A percentile compares a stretch with the other conserved stretches of the same genome.
Conservation (phyloP, 345 rosid genomes). For the Turnera subulata region DNA sequence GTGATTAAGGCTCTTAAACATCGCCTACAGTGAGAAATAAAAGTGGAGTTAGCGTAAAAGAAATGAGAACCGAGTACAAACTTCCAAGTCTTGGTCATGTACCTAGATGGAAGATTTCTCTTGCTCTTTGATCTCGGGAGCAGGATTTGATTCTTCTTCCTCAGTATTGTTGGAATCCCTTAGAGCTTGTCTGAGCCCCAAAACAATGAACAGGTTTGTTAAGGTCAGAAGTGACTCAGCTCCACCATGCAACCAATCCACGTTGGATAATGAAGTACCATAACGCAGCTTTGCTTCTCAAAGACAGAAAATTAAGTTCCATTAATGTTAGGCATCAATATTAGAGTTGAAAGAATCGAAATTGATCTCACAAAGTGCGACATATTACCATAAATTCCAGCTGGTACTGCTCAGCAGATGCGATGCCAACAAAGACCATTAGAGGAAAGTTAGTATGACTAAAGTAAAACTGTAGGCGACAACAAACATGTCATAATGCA, state of each 20-base stretch:
- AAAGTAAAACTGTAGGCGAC: constrained; percentile 16
- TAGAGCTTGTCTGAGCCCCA: constrained; percentile 83
- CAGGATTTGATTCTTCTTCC: constrained; percentile 21
- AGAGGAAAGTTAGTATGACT: constrained; percentile 21
- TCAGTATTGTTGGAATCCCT: constrained; percentile 35
- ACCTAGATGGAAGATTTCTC: constrained; percentile 34
- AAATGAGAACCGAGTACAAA: not conserved
- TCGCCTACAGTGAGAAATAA: constrained; percentile 6
- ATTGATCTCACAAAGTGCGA: constrained; percentile 9
- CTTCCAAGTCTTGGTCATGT: not conserved
- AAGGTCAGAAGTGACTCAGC: constrained; percentile 86
- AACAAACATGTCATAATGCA: not conserved
- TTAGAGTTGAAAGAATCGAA: not conserved
- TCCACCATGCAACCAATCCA: constrained; percentile 95
- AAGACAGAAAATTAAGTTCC: constrained; percentile 7
- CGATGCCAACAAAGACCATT: constrained; percentile 16
- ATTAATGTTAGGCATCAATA: not conserved
- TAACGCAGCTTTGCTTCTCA: constrained; percentile 75
- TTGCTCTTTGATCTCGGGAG: constrained; percentile 21
- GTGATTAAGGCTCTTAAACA: not conserved
- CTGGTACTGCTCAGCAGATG: constrained; percentile 61
- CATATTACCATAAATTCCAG: constrained; percentile 75
- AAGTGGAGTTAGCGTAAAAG: not conserved
- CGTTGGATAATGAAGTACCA: constrained; percentile 85
- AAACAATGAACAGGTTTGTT: constrained; percentile 77